Conservation (phyloP, 1,284 basidiomycete species). For the Golubevia sp. region DNA sequence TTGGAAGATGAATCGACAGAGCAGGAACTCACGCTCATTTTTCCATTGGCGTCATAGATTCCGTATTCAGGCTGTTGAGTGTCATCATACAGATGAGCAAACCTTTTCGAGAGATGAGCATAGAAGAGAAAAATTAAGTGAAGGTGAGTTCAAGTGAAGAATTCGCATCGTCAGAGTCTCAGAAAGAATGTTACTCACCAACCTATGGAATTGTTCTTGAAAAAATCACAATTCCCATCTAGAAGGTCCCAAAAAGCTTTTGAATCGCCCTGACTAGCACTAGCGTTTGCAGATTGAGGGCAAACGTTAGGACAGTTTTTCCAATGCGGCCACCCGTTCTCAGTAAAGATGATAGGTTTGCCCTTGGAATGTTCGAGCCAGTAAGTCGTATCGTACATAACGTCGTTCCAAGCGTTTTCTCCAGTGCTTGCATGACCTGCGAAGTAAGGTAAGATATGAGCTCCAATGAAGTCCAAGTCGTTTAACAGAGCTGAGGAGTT, state of each 20-base stretch:
- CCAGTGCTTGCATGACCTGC: constrained; percentile 9
- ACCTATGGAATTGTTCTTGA: constrained; percentile 10
- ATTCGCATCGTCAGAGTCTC: too few species aligned
- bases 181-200: too few species aligned
- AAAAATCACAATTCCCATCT: constrained; percentile 18
- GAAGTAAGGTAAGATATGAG: constrained; percentile 17
- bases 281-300: constrained; percentile 9
- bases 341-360: constrained; percentile 17
- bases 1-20: too few species aligned
- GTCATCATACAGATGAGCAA: constrained; percentile 13
- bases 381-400: constrained; percentile 10
- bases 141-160: too few species aligned
- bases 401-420: constrained; percentile 1
- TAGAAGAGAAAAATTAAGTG: too few species aligned
- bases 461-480: constrained; percentile 9
- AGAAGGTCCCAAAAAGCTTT: constrained; percentile 17
- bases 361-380: constrained; percentile 6
- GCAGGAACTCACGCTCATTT: too few species aligned
- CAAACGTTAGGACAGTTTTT: too few species aligned
- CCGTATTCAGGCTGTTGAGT: neutral
- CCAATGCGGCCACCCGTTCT: constrained; percentile 19
- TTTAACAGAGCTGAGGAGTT: constrained; percentile 10
- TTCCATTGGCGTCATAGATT: too few species aligned
- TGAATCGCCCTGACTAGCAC: constrained; percentile 8
- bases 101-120: too few species aligned